Conservation (phyloP, 2,329 filamentous ascomycete species). For the Pyrenophora seminiperda region DNA sequence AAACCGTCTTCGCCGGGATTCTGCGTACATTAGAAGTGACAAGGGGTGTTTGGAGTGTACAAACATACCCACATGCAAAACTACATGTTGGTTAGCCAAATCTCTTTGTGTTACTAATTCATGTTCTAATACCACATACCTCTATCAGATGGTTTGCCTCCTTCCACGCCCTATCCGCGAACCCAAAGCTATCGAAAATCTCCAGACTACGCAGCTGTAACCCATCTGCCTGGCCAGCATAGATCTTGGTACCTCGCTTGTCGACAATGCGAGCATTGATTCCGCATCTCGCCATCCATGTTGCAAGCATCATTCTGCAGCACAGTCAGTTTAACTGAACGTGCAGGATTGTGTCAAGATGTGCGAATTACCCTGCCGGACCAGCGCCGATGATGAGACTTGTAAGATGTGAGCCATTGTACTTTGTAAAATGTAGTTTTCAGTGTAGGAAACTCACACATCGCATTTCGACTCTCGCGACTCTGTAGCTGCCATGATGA, state of each 20-base stretch:
- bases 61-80: constrained; percentile 48
- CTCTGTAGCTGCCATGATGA: constrained; percentile 30
- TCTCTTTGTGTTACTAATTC: constrained; percentile 15
- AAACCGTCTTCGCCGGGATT: constrained; percentile 65
- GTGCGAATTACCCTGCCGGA: constrained; percentile 29
- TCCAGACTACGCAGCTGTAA: constrained; percentile 52
- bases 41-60: background rate
- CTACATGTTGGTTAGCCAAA: constrained; percentile 21
- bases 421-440: background rate
- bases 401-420: constrained; percentile 1
- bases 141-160: constrained; percentile 73
- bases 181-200: constrained; percentile 66
- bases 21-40: constrained; percentile 31
- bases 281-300: constrained; percentile 50
- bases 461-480: constrained; percentile 42
- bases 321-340: background rate
- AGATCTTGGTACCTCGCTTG: constrained; percentile 50
- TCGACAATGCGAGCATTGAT: constrained; percentile 51
- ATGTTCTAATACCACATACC: constrained; percentile 50
- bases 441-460: constrained; percentile 30
- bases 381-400: constrained; percentile 50
- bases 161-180: constrained; percentile 67
- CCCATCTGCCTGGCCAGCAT: constrained; percentile 50
- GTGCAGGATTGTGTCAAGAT: background rate
- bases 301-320: constrained; percentile 46